phyloP scores from a whole-genome alignment of 1,139 yeast genomes.

The Kodamaea ohmeri region DNA sequence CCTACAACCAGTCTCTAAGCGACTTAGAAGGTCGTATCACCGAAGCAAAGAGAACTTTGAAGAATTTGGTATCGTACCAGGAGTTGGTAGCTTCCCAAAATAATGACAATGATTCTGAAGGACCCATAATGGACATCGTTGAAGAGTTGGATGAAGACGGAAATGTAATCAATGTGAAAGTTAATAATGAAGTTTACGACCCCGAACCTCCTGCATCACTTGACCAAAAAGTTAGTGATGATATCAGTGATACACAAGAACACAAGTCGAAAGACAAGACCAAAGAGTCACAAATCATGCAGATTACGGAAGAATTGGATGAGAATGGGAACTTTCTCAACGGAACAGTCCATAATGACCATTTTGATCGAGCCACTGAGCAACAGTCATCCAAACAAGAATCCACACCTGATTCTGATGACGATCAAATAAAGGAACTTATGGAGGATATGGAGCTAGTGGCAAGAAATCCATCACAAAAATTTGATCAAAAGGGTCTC shows the following conservation, averaged over 20 bases:
- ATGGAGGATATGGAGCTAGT: conserved; percentile 51
- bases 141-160: conserved; percentile 86
- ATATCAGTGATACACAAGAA: too few species aligned
- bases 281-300: conserved; percentile 2
- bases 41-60: conserved; percentile 41
- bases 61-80: conserved; percentile 29
- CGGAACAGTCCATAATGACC: background rate
- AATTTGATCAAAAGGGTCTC: conserved; percentile 20
- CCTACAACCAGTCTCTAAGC: conserved; percentile 36
- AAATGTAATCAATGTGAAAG: conserved; percentile 47
- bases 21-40: conserved; percentile 42
- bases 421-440: conserved; percentile 41
- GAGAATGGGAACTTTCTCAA: conserved; percentile 12
- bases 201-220: background rate
- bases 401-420: conserved; percentile 7
- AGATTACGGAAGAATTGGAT: background rate
- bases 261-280: too few species aligned
- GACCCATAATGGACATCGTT: conserved; percentile 72
- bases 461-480: conserved; percentile 1
- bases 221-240: too few species aligned
- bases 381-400: background rate
- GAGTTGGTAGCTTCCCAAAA: conserved; percentile 19
- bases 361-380: background rate
- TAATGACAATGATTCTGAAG: conserved; percentile 35
- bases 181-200: conserved; percentile 22